Percentiles rank a stretch among this genome's conserved stretches.
Conservation (phyloP, 306 rosid genomes). For the Alnus glutinosa region DNA sequence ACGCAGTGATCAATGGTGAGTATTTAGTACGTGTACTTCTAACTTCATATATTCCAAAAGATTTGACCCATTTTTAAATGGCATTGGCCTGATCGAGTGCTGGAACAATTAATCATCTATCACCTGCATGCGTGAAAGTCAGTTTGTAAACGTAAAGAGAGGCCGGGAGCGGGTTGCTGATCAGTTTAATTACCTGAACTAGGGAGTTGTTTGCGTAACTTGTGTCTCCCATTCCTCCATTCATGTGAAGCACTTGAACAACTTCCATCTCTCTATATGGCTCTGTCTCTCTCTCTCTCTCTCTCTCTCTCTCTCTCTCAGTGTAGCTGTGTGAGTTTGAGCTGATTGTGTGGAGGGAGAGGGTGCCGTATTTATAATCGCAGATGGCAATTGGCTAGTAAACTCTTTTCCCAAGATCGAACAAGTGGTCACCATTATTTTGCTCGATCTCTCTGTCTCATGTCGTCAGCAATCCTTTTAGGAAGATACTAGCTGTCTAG, state of each 20-base stretch:
- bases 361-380: not conserved
- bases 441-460: too few relatives aligned
- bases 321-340: not conserved
- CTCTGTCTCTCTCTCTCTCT: not conserved
- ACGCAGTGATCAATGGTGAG: too few relatives aligned
- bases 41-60: too few relatives aligned
- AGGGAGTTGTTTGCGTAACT: conserved; percentile 41
- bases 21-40: too few relatives aligned
- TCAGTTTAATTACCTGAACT: conserved; percentile 28
- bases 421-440: not conserved
- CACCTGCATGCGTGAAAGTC: too few relatives aligned
- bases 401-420: not conserved
- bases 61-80: too few relatives aligned
- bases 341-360: not conserved
- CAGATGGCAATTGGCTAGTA: not conserved
- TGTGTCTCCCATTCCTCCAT: conserved; percentile 33
- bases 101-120: too few relatives aligned
- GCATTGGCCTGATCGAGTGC: too few relatives aligned
- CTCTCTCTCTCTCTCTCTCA: not conserved
- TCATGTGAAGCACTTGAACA: conserved; percentile 38
- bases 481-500: too few relatives aligned
- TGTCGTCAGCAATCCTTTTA: too few relatives aligned
- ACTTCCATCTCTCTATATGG: conserved; percentile 19
- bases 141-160: too few relatives aligned
- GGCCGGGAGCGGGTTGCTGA: not conserved